Evolutionary conservation across 208 protist species (phyloP), one percentile per base, ranked within the genome.

Genomic region (Crithidia acanthocephali): DNA sequence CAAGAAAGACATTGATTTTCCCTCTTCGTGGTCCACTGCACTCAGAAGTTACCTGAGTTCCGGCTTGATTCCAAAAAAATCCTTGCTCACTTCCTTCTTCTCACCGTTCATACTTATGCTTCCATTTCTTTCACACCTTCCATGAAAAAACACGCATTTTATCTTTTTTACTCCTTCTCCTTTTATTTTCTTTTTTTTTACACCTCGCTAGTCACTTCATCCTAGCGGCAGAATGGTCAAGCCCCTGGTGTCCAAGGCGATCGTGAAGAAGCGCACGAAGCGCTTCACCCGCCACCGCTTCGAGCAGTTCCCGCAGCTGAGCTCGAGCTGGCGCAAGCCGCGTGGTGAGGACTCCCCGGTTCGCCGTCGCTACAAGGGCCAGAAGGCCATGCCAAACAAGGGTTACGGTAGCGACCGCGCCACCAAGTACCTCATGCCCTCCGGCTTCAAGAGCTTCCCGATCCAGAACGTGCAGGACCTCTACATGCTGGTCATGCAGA

Each of bases 401-500:
- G 99, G 99, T 89, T 99, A 99, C 76, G 98, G 99, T 51, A 98
- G 97, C 87, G 95, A 98, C 88, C 99, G 97, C 83, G 87, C 79
- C 66, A 99, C 97, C 72, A 95, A 97, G 79, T 97, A 99, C 91
- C 90, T 98, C 75, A 91, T 93, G 64, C 98, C 98, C 30, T 96
- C 97, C 58, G 98, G 98, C 76, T 99, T 99, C 91, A 98, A 98
- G 85, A 95, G 97, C 83, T 99, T 99, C 87, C 84, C 86, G 66
- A 91, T 99, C 63, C 83, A 86, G 83, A 98, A 96, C 72, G 90
- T 97, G 62, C 84, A 98, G 80, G 99, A 99, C 71, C 92, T 99
- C 55, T 98, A 99, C 86, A 93, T 99, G 84, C 97, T 99, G 30
- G 85, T 99, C 33, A 99, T 99, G 98, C 98, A 99, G 85, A 99